Evolutionary conservation across 495 filamentous ascomycete genomes (phyloP).

Genomic region (Parmelia sp.): DNA sequence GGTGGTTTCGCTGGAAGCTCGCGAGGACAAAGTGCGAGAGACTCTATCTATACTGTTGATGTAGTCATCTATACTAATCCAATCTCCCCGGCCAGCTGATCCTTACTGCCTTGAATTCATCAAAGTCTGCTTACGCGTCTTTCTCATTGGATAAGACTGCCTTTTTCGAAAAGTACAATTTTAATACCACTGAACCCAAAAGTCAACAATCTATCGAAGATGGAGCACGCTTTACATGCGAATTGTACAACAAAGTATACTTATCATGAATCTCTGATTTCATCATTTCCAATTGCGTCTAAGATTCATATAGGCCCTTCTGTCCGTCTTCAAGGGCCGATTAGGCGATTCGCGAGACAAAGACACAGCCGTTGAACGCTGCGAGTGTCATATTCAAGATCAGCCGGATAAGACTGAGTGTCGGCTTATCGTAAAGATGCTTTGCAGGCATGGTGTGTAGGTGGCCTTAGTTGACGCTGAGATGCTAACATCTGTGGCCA

Average conservation of each 20-base stretch:
- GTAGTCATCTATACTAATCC: slow-evolving; percentile 16
- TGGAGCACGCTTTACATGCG: slow-evolving; percentile 61
- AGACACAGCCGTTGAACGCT: slow-evolving; percentile 75
- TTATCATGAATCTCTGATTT: background rate
- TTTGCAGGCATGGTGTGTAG: slow-evolving; percentile 70
- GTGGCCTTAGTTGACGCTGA: background rate
- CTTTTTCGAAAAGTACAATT: slow-evolving; percentile 82
- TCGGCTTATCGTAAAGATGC: slow-evolving; percentile 71
- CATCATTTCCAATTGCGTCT: slow-evolving; percentile 2
- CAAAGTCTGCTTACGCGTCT: slow-evolving; percentile 85
- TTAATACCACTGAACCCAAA: slow-evolving; percentile 36
- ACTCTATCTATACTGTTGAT: background rate
- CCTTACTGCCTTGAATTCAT: slow-evolving; percentile 80
- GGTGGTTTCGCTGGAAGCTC: slow-evolving; percentile 77
- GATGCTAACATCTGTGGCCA: background rate
- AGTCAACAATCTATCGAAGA: slow-evolving; percentile 23
- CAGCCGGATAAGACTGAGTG: slow-evolving; percentile 64
- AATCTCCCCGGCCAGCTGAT: slow-evolving; percentile 51
- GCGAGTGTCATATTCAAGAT: slow-evolving; percentile 79
- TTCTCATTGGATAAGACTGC: slow-evolving; percentile 62
- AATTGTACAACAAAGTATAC: slow-evolving; percentile 61
- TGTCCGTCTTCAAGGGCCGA: slow-evolving; percentile 67
- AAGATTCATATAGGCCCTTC: slow-evolving; percentile 49
- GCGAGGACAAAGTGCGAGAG: slow-evolving; percentile 55
- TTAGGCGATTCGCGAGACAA: slow-evolving; percentile 56